These are phyloP conservation scores for Candida glucosophila DNA, from an alignment of 1,139 yeast species.

Conservation along the genomic window DNA sequence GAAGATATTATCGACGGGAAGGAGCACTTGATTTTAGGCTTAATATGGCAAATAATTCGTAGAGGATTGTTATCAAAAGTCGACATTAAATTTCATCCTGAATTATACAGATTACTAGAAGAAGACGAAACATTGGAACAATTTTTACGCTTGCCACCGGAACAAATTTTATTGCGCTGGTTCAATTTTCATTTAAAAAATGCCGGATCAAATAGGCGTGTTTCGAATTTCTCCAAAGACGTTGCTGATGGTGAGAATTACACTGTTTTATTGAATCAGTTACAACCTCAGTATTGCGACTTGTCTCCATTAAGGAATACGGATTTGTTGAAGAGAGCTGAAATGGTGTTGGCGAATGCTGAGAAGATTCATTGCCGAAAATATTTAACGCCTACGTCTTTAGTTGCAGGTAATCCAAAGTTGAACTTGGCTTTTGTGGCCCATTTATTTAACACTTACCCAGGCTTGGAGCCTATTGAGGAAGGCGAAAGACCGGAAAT, in stretches of 20 bases:
- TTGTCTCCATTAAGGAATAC: slow-evolving; percentile 68
- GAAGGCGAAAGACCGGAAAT: slow-evolving; percentile 85
- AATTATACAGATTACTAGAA: slow-evolving; percentile 84
- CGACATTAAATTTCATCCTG: slow-evolving; percentile 95
- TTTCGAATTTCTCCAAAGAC: slow-evolving; percentile 76
- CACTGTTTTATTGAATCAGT: slow-evolving; percentile 79
- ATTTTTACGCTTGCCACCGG: slow-evolving; percentile 93
- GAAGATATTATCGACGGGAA: slow-evolving; percentile 96
- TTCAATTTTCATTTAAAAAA: slow-evolving; percentile 91
- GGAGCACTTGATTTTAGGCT: slow-evolving; percentile 89
- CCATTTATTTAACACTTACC: slow-evolving; percentile 89
- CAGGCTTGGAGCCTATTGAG: slow-evolving; percentile 93
- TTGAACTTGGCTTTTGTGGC: slow-evolving; percentile 96
- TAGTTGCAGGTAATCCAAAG: slow-evolving; percentile 94
- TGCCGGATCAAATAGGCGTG: slow-evolving; percentile 86
- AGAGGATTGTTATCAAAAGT: slow-evolving; percentile 91
- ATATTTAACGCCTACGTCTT: slow-evolving; percentile 85
- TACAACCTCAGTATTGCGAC: slow-evolving; percentile 79
- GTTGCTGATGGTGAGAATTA: slow-evolving; percentile 94
- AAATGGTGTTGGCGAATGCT: slow-evolving; percentile 74
- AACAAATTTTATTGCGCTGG: slow-evolving; percentile 95
- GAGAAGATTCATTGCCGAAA: slow-evolving; percentile 89
- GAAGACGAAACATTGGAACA: slow-evolving; percentile 97
- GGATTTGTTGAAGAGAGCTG: slow-evolving; percentile 77
- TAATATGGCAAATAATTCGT: slow-evolving; percentile 97